Evolutionary conservation across 2,329 filamentous ascomycete species (phyloP).

Genomic region (Pyrenochaeta sp.): DNA sequence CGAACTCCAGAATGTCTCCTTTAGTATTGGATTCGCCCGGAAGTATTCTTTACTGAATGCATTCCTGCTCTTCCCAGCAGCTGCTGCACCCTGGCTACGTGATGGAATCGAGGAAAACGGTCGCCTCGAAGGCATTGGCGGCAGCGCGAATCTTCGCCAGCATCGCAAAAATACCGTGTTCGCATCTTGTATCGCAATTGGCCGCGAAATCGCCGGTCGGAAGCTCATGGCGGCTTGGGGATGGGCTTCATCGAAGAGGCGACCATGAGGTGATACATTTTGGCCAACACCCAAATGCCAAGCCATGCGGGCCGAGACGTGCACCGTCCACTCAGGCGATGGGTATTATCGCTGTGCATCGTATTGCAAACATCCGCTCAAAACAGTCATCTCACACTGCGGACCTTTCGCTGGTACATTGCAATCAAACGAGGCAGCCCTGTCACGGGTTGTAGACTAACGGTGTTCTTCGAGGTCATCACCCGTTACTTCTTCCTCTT

Average conservation of each 20-base stretch:
- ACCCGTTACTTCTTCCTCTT: too few species aligned
- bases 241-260: slow-evolving; percentile 10
- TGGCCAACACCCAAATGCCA: slow-evolving; percentile 9
- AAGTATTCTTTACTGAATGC: slow-evolving; percentile 51
- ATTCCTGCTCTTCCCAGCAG: slow-evolving; percentile 38
- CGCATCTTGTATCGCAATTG: slow-evolving; percentile 39
- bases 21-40: slow-evolving; percentile 47
- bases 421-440: not conserved
- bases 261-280: slow-evolving; percentile 17
- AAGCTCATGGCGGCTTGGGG: slow-evolving; percentile 48
- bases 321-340: slow-evolving; percentile 7
- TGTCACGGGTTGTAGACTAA: not conserved
- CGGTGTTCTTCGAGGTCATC: too few species aligned
- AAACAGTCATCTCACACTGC: not conserved
- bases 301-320: slow-evolving; percentile 7
- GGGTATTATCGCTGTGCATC: not conserved
- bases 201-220: slow-evolving; percentile 42
- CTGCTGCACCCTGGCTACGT: slow-evolving; percentile 38
- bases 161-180: slow-evolving; percentile 45
- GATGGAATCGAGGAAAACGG: slow-evolving; percentile 39
- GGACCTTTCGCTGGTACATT: not conserved
- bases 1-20: slow-evolving; percentile 41
- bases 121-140: slow-evolving; percentile 31
- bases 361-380: not conserved
- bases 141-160: slow-evolving; percentile 39